Evolutionary conservation across 2,329 filamentous ascomycete species (phyloP).

Genomic region (Claviceps quebecensis): DNA sequence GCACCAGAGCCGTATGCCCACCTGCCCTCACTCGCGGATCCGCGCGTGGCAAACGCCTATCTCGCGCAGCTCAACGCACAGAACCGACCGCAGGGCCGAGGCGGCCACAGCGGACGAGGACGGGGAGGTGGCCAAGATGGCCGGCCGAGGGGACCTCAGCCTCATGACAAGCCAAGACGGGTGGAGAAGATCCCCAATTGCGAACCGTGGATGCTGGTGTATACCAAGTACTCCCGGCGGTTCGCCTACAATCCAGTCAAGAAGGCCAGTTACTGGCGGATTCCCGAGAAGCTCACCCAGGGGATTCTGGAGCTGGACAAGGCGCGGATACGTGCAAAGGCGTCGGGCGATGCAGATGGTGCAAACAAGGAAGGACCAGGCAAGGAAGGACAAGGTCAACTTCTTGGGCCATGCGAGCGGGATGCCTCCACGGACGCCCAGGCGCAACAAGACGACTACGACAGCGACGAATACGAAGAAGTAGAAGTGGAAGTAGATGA

Average conservation of each 20-base stretch:
- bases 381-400: neutral
- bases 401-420: neutral
- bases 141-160: slow-evolving; percentile 47
- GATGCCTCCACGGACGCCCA: slow-evolving; percentile 12
- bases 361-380: slow-evolving; percentile 1
- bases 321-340: slow-evolving; percentile 50
- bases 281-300: slow-evolving; percentile 73
- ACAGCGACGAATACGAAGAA: slow-evolving; percentile 64
- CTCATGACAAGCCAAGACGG: slow-evolving; percentile 65
- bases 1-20: slow-evolving; percentile 16
- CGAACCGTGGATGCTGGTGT: slow-evolving; percentile 83
- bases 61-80: slow-evolving; percentile 38
- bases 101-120: slow-evolving; percentile 23
- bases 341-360: slow-evolving; percentile 14
- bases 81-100: slow-evolving; percentile 21
- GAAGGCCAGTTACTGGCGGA: slow-evolving; percentile 87
- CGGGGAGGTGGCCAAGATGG: slow-evolving; percentile 33
- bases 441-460: slow-evolving; percentile 23
- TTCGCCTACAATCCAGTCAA: slow-evolving; percentile 85
- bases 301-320: slow-evolving; percentile 62
- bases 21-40: slow-evolving; percentile 33
- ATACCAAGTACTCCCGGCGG: slow-evolving; percentile 74
- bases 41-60: slow-evolving; percentile 45
- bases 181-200: slow-evolving; percentile 67
- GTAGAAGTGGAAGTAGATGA: slow-evolving; percentile 48